A percentile compares a stretch with the other conserved stretches of the same genome.
These are phyloP conservation scores for Schwanniomyces etchellsii DNA, from an alignment of 1,139 yeast genomes.

Conservation along the genomic window DNA sequence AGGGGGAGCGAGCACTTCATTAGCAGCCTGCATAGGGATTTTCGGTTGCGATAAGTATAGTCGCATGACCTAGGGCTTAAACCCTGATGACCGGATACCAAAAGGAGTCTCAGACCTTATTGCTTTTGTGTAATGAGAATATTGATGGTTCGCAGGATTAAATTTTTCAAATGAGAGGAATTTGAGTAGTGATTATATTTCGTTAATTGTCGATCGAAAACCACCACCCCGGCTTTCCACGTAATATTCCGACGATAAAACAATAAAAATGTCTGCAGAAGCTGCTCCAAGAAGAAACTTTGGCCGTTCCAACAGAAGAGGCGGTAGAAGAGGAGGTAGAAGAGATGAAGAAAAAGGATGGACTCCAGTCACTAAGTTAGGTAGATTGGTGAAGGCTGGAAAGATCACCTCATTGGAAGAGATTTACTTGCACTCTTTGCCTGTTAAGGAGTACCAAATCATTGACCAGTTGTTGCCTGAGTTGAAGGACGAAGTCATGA, in stretches of 20 bases:
- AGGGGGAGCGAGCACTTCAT: too few relatives aligned
- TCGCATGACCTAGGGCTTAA: too few relatives aligned
- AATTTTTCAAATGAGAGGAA: too few relatives aligned
- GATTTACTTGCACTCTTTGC: slow-evolving; percentile 98
- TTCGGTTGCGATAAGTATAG: too few relatives aligned
- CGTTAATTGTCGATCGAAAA: slow-evolving; percentile 68
- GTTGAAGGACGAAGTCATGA: slow-evolving; percentile 98
- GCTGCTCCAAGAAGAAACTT: slow-evolving; percentile 61
- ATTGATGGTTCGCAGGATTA: too few relatives aligned
- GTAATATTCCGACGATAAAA: slow-evolving; percentile 70
- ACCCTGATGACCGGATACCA: too few relatives aligned
- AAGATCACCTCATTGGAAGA: slow-evolving; percentile 95
- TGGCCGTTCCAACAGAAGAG: slow-evolving; percentile 48
- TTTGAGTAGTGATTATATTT: too few relatives aligned
- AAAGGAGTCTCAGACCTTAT: too few relatives aligned
- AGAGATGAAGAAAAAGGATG: slow-evolving; percentile 96
- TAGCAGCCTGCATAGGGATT: too few relatives aligned
- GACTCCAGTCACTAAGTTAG: slow-evolving; percentile 99
- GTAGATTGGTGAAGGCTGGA: slow-evolving; percentile 99
- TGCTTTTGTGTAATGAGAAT: too few relatives aligned
- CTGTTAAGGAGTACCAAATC: slow-evolving; percentile 99
- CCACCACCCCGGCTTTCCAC: slow-evolving; percentile 92
- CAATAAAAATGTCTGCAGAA: slow-evolving; percentile 57
- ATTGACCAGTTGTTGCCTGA: slow-evolving; percentile 94
- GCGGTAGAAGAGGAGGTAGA: slow-evolving; percentile 54